phyloP scores from a whole-genome alignment of 805 yeast genomes.

The Torulaspora delbrueckii region DNA sequence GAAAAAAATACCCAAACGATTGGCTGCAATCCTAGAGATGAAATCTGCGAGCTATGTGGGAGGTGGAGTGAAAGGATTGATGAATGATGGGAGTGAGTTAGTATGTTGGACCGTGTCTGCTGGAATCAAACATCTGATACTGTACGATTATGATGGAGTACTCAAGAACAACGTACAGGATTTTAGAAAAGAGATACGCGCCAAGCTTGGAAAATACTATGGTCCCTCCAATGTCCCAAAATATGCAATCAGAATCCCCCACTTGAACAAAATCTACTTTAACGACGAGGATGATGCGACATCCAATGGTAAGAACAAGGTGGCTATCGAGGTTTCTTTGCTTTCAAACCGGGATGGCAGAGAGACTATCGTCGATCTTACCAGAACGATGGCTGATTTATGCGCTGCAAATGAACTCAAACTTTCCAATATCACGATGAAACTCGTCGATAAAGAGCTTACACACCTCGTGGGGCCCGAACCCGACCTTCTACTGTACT shows the following conservation, averaged over 20 bases:
- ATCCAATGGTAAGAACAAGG: constrained; percentile 33
- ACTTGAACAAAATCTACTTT: constrained; percentile 46
- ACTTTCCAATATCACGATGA: constrained; percentile 64
- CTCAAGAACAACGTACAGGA: constrained; percentile 52
- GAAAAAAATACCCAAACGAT: constrained; percentile 67
- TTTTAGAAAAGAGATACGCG: constrained; percentile 50
- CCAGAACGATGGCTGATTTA: constrained; percentile 78
- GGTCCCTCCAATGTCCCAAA: constrained; percentile 66
- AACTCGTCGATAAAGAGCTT: constrained; percentile 68
- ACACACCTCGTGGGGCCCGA: constrained; percentile 79
- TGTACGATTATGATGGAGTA: constrained; percentile 77
- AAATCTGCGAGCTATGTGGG: constrained; percentile 78
- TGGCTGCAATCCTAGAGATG: constrained; percentile 71
- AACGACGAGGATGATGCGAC: constrained; percentile 32
- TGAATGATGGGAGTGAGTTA: constrained; percentile 71
- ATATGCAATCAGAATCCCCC: constrained; percentile 62
- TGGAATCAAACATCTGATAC: constrained; percentile 66
- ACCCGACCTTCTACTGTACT: constrained; percentile 81
- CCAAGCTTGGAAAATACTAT: constrained; percentile 63
- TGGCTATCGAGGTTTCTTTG: constrained; percentile 59
- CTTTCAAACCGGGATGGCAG: constrained; percentile 80
- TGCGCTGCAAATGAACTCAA: constrained; percentile 56
- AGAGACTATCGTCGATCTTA: constrained; percentile 80
- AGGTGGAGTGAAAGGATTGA: constrained; percentile 80
- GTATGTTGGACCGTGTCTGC: constrained; percentile 86